phyloP scores from a whole-genome alignment of 257 asterid genomes.

The Apocynum venetum region DNA sequence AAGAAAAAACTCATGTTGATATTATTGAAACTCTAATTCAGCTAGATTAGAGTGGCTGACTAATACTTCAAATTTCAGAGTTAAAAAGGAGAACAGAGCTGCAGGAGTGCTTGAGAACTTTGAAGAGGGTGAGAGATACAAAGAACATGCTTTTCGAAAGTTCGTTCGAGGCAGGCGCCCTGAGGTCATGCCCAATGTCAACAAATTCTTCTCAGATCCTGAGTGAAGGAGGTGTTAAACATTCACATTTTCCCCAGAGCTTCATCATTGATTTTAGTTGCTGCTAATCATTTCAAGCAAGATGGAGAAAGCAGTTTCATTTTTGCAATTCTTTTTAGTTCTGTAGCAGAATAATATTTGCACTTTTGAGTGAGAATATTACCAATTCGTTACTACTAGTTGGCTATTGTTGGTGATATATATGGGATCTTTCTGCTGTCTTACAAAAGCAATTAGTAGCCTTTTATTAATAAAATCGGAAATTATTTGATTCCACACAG shows the following conservation, averaged over 20 bases:
- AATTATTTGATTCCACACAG: too few relatives aligned
- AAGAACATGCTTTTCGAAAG: slow-evolving; percentile 36
- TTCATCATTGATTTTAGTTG: background rate
- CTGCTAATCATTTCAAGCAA: background rate
- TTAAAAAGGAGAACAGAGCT: slow-evolving; percentile 33
- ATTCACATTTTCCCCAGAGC: too few relatives aligned
- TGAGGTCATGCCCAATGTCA: slow-evolving; percentile 41
- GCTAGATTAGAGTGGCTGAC: background rate
- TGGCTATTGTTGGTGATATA: background rate
- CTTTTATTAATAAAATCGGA: background rate
- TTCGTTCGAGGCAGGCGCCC: slow-evolving; percentile 38
- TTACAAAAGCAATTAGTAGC: background rate
- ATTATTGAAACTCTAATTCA: background rate
- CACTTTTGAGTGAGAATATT: background rate
- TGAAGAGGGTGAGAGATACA: slow-evolving; percentile 38
- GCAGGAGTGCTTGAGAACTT: slow-evolving; percentile 47
- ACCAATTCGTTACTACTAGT: background rate
- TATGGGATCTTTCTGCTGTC: background rate
- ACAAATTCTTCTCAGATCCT: slow-evolving; percentile 35
- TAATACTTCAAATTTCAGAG: slow-evolving; percentile 17
- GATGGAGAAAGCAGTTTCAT: background rate
- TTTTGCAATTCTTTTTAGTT: background rate
- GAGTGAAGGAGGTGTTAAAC: slow-evolving; percentile 12
- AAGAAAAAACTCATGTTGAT: background rate
- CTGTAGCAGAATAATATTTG: background rate